Evolutionary conservation across 768 basidiomycete species (phyloP), one percentile per base, ranked within the genome.

Genomic region (Leccinum arenicola): DNA sequence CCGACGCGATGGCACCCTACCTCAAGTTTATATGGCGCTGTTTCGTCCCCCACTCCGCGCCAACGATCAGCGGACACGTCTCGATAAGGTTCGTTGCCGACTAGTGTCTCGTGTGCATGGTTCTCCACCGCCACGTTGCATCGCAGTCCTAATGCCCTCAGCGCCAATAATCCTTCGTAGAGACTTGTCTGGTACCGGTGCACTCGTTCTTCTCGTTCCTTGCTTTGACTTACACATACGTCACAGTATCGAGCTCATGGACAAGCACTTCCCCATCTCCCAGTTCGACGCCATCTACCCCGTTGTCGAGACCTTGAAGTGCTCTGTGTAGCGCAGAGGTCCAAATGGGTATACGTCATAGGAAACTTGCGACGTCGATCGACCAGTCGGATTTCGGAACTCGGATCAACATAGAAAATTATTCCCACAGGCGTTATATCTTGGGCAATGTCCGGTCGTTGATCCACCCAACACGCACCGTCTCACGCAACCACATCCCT

Each of bases 241-340:
- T 27, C 25, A 27, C 25, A 27, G 6, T 27, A 27, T 27, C 27
- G 87, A 90, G 70, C 75, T 82, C 59, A 89, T 89, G 88, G 78
- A 86, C 70, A 80, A 79, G 63, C 79, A 79, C 66, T 75, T 84
- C 51, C 78, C 84, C 10, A 75, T 90, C 54, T 69, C 77, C 2
- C 76, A 78, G 1, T 89, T 89, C 62, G 86, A 88, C 60, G 81
- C 82, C 11, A 75, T 90, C 58, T 90, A 89, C 70, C 74, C 90
- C 29, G 76, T 90, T 66, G 23, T 23, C 3, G 23, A 23, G 23
- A 23, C 3, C 3, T 23, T 23, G 3, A 3, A 23, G 23, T 23
- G 23, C 23, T 23, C 23, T 3, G 23, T 23, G 23, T 23, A 23
- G 23, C 23, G 3, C 23, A 23, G 23, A 23, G 23, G 23, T 23